phyloP scores from a whole-genome alignment of 441 rosid species.

The Adansonia madagascariensis region DNA sequence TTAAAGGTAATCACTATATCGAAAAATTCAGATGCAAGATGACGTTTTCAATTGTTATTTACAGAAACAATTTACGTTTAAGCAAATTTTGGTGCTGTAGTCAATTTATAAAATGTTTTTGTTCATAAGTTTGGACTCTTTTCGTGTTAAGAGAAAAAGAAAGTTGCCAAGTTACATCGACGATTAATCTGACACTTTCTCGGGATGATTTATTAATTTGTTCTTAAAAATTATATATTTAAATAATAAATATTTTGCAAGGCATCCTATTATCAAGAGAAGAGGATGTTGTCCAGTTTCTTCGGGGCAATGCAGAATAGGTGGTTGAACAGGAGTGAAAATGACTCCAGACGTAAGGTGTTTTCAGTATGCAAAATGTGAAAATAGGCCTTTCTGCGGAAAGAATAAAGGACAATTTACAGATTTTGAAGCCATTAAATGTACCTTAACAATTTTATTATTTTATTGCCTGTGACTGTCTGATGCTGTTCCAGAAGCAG shows the following conservation, averaged over 20 bases:
- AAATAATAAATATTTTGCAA: no score
- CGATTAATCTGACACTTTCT: no score
- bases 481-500: not conserved
- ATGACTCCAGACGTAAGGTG: not conserved
- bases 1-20: conserved; percentile 25
- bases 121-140: no score
- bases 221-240: no score
- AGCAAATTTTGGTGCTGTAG: no score
- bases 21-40: conserved; percentile 31
- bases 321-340: not conserved
- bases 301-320: conserved; percentile 29
- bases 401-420: not conserved
- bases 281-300: conserved; percentile 35
- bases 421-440: not conserved
- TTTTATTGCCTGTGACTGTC: not conserved
- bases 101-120: no score
- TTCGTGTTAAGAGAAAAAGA: no score
- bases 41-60: not conserved
- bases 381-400: not conserved
- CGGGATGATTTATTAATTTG: no score
- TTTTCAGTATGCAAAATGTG: not conserved
- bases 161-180: no score
- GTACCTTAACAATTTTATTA: not conserved
- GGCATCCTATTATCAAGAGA: no score
- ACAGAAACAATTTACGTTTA: no score